Base-by-base conservation (phyloP, 805 yeast species). In the Saccharomycopsis babjevae region DNA sequence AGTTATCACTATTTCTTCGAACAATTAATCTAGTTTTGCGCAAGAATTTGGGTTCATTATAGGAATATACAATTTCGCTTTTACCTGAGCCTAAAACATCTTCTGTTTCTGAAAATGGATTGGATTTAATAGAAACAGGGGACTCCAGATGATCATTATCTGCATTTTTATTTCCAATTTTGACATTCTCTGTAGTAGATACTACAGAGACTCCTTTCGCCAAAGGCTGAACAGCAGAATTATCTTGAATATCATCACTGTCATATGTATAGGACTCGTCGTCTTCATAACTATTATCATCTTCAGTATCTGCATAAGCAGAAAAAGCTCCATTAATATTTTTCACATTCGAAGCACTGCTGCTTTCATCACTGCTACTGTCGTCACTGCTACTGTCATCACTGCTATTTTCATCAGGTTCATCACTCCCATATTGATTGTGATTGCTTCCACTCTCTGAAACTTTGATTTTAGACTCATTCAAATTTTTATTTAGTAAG, bases 371-470 rank as follows among this genome's bases (percentile, higher is more conserved):
- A 11, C 52, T 42, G 10, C 20, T 39, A 13, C 38, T 57, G 20
- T 50, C 38, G 10, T 25, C 38, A 22, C 52, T 52, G 11, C 34
- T 58, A 15, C 50, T 56, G 16, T 58, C 60, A 10, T 58, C 57
- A 39, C 54, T 54, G 15, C 42, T 34, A 39, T n/a, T 46, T 3
- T 32, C 42, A 32, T 34, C 42, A 18, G 25, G 4, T n/a, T 36
- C 25, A n/a, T 30, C 16, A 50, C 34, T 11, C 10, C 36, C 16
- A n/a, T 30, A 15, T 22, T 39, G 28, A 30, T 22, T 25, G 11
- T 1, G 40, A 4, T 28, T 16, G 18, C 15, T 20, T 10, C 30
- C n/a, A 25, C 18, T 38, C 20, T 1, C 18, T 22, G 25, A 32
- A 28, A 5, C 4, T n/a, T 55, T 55, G 3, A n/a, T 18, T 52